Evolutionary conservation across 441 rosid species (phyloP).

Genomic region (Gossypium trilobum): DNA sequence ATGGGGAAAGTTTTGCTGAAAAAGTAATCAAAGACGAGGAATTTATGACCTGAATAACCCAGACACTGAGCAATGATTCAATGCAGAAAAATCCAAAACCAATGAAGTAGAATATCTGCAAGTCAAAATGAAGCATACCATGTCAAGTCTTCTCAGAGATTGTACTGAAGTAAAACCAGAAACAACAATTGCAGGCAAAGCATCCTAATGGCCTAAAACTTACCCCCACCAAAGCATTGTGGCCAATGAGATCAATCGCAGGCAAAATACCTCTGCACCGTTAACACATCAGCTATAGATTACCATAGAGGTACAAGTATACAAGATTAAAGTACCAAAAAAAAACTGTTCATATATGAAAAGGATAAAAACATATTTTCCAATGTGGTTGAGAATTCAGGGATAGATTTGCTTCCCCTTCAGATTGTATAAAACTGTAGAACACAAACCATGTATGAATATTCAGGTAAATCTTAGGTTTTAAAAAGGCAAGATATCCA

Average conservation of each 20-base stretch:
- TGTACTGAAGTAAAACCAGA: not conserved
- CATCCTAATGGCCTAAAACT: conserved; percentile 16
- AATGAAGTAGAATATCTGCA: conserved; percentile 74
- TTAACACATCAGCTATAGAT: conserved; percentile 18
- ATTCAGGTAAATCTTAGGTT: not conserved
- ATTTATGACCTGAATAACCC: conserved; percentile 81
- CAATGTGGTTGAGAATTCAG: no score
- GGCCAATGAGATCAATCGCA: conserved; percentile 58
- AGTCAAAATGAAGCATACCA: conserved; percentile 1
- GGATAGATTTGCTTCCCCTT: not conserved
- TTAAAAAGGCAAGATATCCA: not conserved
- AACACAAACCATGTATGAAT: not conserved
- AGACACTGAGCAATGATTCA: conserved; percentile 76
- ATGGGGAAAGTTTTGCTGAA: not conserved
- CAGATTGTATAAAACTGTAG: not conserved
- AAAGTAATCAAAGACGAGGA: not conserved
- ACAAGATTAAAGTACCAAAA: not conserved
- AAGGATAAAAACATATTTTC: not conserved
- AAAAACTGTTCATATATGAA: not conserved
- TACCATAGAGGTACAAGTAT: not conserved
- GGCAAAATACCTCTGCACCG: conserved; percentile 82
- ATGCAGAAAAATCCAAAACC: conserved; percentile 74
- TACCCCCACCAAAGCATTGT: conserved; percentile 60
- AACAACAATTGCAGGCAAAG: not conserved
- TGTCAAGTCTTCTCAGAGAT: not conserved